Evolutionary conservation across 148 eudicot genomes (phyloP), one percentile per base, ranked within the genome.

Genomic region (Persicaria tinctoria): DNA sequence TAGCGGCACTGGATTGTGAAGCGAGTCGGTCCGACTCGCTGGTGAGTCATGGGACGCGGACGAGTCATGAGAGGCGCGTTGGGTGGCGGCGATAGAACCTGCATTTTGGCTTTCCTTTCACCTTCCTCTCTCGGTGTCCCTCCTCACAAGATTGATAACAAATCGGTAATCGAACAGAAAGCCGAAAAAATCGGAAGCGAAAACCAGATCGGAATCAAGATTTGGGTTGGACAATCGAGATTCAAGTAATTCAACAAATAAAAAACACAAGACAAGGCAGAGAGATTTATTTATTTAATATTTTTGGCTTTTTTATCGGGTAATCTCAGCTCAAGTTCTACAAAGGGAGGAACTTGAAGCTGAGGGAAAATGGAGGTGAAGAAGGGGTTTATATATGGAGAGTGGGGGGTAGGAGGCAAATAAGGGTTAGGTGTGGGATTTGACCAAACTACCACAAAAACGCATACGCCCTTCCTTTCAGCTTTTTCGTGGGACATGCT

Each of bases 41-140:
- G 80, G 72, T 72, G 50, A 73, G 78, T 47, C 41, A 44, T 0
- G 72, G 82, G 45, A 78, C 70, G 9, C 60, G 41, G 75, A 76
- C 48, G 70, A 66, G 47, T 13, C 70, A 44, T 13, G 74, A 79
- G 62, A 76, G 74, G 54, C 48, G 79, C 44, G 74, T 84, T 80
- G 5, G 91, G 73, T 45, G 85, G 80, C 5, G 89, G 84, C 10
- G 87, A 44, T 32, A 90, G 66, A 38, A 89, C 75, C 46, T 87
- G 88, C 92, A 91, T 91, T 72, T 80, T 86, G 41, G n/a, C 8
- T 60, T 8, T 8, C 12, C 68, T 45, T 3, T 50, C 57, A 10
- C 16, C 47, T 45, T 79, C 16, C 2, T 13, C 13, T 70, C 44
- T 0, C 3, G 6, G 5, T 54, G 4, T 54, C 53, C 12, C 12